phyloP scores from a whole-genome alignment of 768 basidiomycete genomes.

The Boletellus emodensis region DNA sequence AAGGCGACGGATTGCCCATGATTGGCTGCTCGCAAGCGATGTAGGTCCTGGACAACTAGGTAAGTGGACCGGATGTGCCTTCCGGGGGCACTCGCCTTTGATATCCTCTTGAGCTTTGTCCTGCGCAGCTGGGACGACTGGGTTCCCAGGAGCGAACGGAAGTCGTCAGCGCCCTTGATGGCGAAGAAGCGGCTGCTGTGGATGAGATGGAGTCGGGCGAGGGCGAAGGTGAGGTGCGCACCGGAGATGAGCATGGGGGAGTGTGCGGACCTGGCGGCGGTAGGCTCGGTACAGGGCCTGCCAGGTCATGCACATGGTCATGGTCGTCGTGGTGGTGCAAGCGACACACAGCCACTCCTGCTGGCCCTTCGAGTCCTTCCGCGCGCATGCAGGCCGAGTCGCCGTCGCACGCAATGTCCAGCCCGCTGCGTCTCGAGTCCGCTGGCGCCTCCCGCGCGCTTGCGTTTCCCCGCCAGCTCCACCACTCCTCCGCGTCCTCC shows the following conservation, averaged over 20 bases:
- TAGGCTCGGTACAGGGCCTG: conserved; percentile 37
- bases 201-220: neutral
- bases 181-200: conserved; percentile 57
- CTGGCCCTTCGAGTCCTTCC: neutral
- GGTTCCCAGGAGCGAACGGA: conserved; percentile 44
- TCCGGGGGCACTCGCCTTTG: conserved; percentile 39
- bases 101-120: conserved; percentile 46
- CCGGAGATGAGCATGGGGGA: conserved; percentile 48
- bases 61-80: neutral
- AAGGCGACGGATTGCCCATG: conserved; percentile 47
- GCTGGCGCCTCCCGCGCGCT: neutral
- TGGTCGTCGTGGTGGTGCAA: too few relatives aligned
- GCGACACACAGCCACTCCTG: conserved; percentile 15
- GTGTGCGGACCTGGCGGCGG: conserved; percentile 38
- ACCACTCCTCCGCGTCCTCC: conserved; percentile 7
- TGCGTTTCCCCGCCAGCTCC: conserved; percentile 14
- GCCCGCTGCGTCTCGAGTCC: neutral
- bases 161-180: conserved; percentile 55
- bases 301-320: too few relatives aligned
- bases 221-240: conserved; percentile 15
- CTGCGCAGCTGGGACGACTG: conserved; percentile 28
- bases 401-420: conserved; percentile 9
- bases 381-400: neutral
- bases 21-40: conserved; percentile 53
- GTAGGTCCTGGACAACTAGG: conserved; percentile 43